Percentiles rank a stretch among this genome's conserved stretches.
Conservation (phyloP, 257 asterid genomes). For the Sherardia arvensis region DNA sequence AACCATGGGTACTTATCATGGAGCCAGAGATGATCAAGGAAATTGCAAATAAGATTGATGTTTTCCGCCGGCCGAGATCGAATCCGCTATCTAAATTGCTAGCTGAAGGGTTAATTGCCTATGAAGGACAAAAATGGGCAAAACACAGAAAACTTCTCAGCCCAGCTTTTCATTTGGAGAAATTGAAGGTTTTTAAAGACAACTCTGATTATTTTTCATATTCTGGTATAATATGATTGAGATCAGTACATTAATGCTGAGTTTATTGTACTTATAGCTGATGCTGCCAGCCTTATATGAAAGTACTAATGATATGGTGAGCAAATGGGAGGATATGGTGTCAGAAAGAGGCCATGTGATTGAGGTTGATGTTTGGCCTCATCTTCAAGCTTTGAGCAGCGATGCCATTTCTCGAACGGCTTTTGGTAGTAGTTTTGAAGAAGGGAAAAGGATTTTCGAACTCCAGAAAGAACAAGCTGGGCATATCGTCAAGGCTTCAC, state of each 20-base stretch:
- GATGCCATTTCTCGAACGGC: background rate
- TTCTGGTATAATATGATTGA: background rate
- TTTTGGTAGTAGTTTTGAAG: background rate
- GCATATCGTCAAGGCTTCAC: background rate
- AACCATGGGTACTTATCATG: slow-evolving; percentile 9
- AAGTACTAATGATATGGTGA: slow-evolving; percentile 2
- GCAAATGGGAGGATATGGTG: slow-evolving; percentile 4
- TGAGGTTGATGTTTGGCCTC: background rate
- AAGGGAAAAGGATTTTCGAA: background rate
- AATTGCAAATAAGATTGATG: background rate
- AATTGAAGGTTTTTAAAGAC: background rate
- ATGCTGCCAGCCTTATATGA: slow-evolving; percentile 1
- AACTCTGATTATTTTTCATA: background rate
- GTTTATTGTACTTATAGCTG: background rate
- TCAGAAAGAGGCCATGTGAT: background rate
- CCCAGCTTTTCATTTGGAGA: slow-evolving; percentile 14
- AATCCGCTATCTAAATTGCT: background rate
- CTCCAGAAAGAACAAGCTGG: background rate
- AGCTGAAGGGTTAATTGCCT: background rate
- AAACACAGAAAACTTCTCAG: slow-evolving; percentile 12
- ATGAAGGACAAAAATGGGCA: slow-evolving; percentile 15
- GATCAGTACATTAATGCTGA: background rate
- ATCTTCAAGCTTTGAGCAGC: background rate
- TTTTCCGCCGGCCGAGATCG: background rate
- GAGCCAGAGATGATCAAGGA: slow-evolving; percentile 14